Conservation (phyloP, 192 early-diverging fungal genomes). For the Coemansia sp. region DNA sequence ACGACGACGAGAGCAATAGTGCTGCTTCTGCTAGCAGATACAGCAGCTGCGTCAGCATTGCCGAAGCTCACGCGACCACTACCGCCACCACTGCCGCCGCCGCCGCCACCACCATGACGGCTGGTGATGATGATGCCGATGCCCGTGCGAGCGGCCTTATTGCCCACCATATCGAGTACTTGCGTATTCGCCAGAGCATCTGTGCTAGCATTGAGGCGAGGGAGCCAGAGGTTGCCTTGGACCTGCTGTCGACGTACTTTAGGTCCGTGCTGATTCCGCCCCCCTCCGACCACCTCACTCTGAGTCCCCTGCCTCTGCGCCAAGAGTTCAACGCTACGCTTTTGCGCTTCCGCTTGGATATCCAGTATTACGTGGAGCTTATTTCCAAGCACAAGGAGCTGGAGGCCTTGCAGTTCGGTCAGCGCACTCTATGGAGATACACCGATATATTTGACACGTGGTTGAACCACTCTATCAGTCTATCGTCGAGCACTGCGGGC, state of each 20-base stretch:
- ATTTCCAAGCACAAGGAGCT: slow-evolving; percentile 38
- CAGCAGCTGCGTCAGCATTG: slow-evolving; percentile 1
- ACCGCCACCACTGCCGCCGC: neutral
- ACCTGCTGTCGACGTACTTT: slow-evolving; percentile 50
- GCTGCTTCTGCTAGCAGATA: neutral
- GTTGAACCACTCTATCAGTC: slow-evolving; percentile 27
- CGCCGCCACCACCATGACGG: neutral
- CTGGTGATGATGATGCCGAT: neutral
- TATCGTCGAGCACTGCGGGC: neutral
- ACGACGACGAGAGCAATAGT: neutral
- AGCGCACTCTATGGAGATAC: slow-evolving; percentile 43
- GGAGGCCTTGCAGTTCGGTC: slow-evolving; percentile 43
- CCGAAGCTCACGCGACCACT: no score
- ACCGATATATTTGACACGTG: slow-evolving; percentile 48
- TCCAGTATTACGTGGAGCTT: slow-evolving; percentile 50
- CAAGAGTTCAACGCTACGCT: slow-evolving; percentile 38
- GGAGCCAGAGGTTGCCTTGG: slow-evolving; percentile 45
- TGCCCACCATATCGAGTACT: slow-evolving; percentile 49
- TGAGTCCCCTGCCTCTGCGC: slow-evolving; percentile 24
- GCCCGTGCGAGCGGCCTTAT: slow-evolving; percentile 34
- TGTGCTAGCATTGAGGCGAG: slow-evolving; percentile 45
- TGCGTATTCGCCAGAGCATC: slow-evolving; percentile 50
- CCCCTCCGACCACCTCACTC: slow-evolving; percentile 1
- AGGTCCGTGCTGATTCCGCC: slow-evolving; percentile 42
- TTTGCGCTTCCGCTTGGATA: slow-evolving; percentile 51